Evolutionary conservation across 805 yeast genomes (phyloP), one percentile per base, ranked within the genome.

Genomic region (Myxozyma sirexii): DNA sequence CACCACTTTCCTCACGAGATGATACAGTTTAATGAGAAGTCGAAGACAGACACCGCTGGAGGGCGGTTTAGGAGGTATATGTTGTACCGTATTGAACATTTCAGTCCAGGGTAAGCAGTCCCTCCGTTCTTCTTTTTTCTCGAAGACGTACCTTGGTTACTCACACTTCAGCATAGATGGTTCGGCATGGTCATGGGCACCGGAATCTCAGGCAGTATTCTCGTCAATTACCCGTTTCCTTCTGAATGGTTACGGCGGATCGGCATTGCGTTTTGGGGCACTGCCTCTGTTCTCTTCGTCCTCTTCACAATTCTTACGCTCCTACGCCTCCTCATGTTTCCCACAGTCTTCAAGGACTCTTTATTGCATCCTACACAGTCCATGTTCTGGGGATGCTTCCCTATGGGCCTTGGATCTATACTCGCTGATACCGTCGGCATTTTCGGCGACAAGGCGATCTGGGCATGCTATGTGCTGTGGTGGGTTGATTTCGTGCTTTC

Each of bases 111-210:
- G 68, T 66, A 59, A 4, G 68, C 53, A 4, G 5, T 7, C 29
- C 2, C 7, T 29, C 4, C 17, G n/a, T 12, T 19, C 43, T 27
- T 15, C 23, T 12, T n/a, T 29, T 23, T 37, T 31, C 5, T 33
- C 5, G 37, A 3, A 24, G 15, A 6, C 17, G 4, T 12, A 4
- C 17, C 27, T 12, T 49, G 37, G 13, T 35, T 26, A 13, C 4
- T 12, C 21, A 29, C 33, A 29, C 33, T 13, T 29, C 10, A n/a
- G n/a, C 15, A 12, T 42, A 64, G 67, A 42, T 85, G 85, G 79
- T 90, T 85, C 73, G 86, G 87, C 26, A 77, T 84, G 50, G 81
- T 85, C n/a, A 91, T 91, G 97, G 97, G 96, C 1, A 81, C 86
- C 2, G 96, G 97, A 1, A 88, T 90, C 41, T 76, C 89, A 0